Percentiles rank a stretch among this genome's conserved stretches.
phyloP scores from a whole-genome alignment of 495 filamentous ascomycete species.

The Xylaria nigripes region DNA sequence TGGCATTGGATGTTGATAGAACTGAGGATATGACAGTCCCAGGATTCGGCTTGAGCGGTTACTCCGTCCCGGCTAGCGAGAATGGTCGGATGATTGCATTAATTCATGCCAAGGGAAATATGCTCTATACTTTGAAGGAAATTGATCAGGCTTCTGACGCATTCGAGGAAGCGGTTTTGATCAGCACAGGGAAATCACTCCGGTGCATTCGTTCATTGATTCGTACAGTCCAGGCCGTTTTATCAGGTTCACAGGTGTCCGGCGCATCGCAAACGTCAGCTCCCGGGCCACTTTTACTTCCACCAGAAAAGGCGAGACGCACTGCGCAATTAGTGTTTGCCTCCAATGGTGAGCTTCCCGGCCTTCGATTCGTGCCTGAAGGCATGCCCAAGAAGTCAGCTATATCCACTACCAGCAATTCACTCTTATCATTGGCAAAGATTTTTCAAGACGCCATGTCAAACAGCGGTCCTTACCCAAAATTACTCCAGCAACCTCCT shows the following conservation, averaged over 20 bases:
- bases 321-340: conserved; percentile 82
- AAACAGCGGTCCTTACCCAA: conserved; percentile 53
- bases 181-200: conserved; percentile 66
- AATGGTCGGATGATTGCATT: conserved; percentile 90
- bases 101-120: conserved; percentile 95
- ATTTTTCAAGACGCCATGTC: conserved; percentile 99
- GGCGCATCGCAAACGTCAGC: conserved; percentile 12
- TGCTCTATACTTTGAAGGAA: conserved; percentile 88
- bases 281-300: conserved; percentile 56
- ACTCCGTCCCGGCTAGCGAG: conserved; percentile 75
- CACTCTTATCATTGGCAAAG: conserved; percentile 87
- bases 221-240: conserved; percentile 66
- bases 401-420: conserved; percentile 91
- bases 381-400: conserved; percentile 70
- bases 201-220: conserved; percentile 75
- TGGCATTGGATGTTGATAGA: conserved; percentile 32
- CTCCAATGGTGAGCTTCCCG: conserved; percentile 70
- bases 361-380: conserved; percentile 65
- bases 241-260: conserved; percentile 38
- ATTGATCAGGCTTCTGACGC: conserved; percentile 76
- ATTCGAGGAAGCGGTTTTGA: conserved; percentile 91
- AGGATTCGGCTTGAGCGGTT: conserved; percentile 77
- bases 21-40: conserved; percentile 37
- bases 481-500: conserved; percentile 51
- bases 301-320: conserved; percentile 73